phyloP scores from a whole-genome alignment of 2,329 filamentous ascomycete species.

The Capronia americana region DNA sequence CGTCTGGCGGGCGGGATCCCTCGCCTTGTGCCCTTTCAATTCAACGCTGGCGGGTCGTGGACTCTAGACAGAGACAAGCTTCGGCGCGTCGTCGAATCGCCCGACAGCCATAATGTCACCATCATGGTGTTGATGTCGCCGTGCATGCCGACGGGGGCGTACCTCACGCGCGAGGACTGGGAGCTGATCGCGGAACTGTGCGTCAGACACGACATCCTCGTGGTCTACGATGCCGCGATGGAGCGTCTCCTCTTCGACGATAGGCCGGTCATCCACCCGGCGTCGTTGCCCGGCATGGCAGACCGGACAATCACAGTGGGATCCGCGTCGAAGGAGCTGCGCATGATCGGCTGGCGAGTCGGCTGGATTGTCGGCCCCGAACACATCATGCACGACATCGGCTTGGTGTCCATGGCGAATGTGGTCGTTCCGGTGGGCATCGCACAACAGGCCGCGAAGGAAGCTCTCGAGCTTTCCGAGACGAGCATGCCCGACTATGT shows the following conservation, averaged over 20 bases:
- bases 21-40: conserved; percentile 22
- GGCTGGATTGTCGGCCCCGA: conserved; percentile 31
- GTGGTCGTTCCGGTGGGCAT: conserved; percentile 31
- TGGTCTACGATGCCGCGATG: conserved; percentile 29
- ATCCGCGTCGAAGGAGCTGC: conserved; percentile 28
- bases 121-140: conserved; percentile 30
- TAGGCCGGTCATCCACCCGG: conserved; percentile 18
- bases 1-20: conserved; percentile 27
- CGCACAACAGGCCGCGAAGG: conserved; percentile 19
- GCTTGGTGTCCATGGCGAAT: conserved; percentile 28
- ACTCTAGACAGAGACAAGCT: conserved; percentile 19
- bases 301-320: conserved; percentile 24
- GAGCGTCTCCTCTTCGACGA: conserved; percentile 29
- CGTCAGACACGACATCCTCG: conserved; percentile 23
- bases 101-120: conserved; percentile 3
- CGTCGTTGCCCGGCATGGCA: conserved; percentile 25
- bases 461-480: conserved; percentile 19
- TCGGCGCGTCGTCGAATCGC: conserved; percentile 9
- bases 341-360: conserved; percentile 31
- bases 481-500: conserved; percentile 19
- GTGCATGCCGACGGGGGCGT: conserved; percentile 26
- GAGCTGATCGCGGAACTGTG: conserved; percentile 23
- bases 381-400: conserved; percentile 22
- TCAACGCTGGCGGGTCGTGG: conserved; percentile 21
- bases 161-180: conserved; percentile 23